Evolutionary conservation across 192 early-diverging fungal genomes (phyloP).

Genomic region (Coemansia sp.): DNA sequence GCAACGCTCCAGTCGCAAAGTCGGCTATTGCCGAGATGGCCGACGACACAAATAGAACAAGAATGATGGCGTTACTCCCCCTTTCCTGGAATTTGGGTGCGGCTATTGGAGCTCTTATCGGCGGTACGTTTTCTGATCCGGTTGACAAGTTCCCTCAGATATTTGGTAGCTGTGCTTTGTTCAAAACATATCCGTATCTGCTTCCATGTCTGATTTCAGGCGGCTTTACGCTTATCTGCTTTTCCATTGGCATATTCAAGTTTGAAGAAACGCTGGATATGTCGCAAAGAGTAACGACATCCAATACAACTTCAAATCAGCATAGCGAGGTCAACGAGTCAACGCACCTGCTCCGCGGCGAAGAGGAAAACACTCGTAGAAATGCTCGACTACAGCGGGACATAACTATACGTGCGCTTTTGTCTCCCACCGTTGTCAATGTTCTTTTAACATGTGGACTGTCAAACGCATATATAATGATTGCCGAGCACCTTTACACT

Average conservation of each 20-base stretch:
- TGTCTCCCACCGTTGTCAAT: constrained; percentile 28
- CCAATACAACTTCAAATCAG: not conserved
- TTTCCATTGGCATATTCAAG: constrained; percentile 60
- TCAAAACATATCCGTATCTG: constrained; percentile 72
- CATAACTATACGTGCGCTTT: constrained; percentile 12
- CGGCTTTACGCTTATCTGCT: constrained; percentile 60
- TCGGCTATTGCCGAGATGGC: constrained; percentile 83
- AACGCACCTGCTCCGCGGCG: not conserved
- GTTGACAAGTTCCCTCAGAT: constrained; percentile 61
- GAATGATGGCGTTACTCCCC: constrained; percentile 74
- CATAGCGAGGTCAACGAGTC: not conserved
- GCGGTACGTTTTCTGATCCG: constrained; percentile 78
- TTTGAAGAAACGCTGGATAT: constrained; percentile 60
- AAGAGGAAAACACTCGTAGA: not conserved
- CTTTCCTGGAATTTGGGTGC: constrained; percentile 67
- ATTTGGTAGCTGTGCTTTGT: constrained; percentile 59
- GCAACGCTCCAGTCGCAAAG: constrained; percentile 76
- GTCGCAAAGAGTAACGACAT: not conserved
- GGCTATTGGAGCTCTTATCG: constrained; percentile 66
- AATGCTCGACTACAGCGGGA: not conserved
- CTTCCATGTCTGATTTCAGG: constrained; percentile 77
- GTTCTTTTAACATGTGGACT: constrained; percentile 26
- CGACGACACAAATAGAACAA: constrained; percentile 72
- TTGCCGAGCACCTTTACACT: constrained; percentile 36
- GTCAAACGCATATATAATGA: constrained; percentile 14